These are phyloP conservation scores for Yarrowia sp. DNA, from an alignment of 805 yeast species.

Conservation along the genomic window DNA sequence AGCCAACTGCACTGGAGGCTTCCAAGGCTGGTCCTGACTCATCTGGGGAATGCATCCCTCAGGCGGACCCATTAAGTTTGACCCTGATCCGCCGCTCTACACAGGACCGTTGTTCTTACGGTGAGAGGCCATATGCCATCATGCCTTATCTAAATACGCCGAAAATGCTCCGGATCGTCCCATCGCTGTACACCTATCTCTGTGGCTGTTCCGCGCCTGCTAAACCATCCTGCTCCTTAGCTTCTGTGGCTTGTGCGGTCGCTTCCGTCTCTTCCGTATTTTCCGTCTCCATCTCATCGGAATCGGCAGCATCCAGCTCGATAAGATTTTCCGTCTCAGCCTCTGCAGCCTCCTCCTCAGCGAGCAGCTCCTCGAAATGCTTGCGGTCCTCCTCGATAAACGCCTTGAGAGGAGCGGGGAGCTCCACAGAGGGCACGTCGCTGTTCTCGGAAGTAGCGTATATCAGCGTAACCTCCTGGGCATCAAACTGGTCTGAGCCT, in stretches of 20 bases:
- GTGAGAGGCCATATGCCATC: too few relatives aligned
- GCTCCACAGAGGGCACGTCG: neutral
- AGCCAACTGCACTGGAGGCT: neutral
- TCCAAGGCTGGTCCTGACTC: neutral
- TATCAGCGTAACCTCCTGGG: conserved; percentile 33
- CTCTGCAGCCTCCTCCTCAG: neutral
- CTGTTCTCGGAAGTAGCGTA: conserved; percentile 28
- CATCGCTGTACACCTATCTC: neutral
- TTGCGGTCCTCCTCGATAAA: neutral
- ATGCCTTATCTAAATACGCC: neutral
- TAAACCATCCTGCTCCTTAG: neutral
- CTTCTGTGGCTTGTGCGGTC: neutral
- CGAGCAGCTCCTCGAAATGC: neutral
- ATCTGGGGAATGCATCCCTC: conserved; percentile 1
- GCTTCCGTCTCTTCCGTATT: neutral
- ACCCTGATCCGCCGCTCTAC: neutral
- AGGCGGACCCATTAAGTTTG: neutral
- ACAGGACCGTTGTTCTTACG: too few relatives aligned
- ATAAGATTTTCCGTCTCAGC: neutral
- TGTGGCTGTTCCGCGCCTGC: neutral
- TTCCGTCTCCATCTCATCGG: neutral
- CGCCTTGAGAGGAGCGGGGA: neutral
- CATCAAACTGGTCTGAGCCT: conserved; percentile 30
- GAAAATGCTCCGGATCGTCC: neutral
- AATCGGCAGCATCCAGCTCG: neutral